Evolutionary conservation across 2,329 filamentous ascomycete species (phyloP).

Genomic region (Drechslerella dactyloides): DNA sequence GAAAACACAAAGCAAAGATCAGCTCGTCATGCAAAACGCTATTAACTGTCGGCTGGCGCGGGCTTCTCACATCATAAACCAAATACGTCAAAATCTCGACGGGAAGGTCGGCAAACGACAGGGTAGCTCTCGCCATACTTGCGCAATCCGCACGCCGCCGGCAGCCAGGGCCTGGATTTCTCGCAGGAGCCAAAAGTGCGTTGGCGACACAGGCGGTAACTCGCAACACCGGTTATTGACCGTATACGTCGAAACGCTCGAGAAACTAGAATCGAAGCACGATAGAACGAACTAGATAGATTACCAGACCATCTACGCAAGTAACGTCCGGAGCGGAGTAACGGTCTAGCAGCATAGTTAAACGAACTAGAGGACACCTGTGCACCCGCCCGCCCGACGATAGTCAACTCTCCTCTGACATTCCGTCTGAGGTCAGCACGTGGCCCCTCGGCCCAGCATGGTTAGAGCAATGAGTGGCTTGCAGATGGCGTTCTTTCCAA

Average conservation of each 20-base stretch:
- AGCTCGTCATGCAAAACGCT: neutral
- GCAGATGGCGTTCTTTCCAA: neutral
- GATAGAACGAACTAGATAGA: too few relatives aligned
- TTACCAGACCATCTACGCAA: too few relatives aligned
- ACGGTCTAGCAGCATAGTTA: neutral
- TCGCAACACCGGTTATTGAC: neutral
- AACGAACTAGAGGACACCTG: constrained; percentile 1
- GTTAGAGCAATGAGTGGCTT: neutral
- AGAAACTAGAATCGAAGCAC: too few relatives aligned
- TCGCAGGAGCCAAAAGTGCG: neutral
- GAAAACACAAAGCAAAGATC: neutral
- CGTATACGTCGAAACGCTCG: too few relatives aligned
- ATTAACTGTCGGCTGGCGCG: neutral
- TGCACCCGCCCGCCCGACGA: neutral
- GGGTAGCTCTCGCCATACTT: neutral
- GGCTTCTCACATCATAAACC: constrained; percentile 21
- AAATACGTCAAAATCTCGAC: constrained; percentile 31
- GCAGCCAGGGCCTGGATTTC: neutral
- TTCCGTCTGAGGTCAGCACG: constrained; percentile 6
- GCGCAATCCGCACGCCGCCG: neutral
- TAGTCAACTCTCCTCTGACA: neutral
- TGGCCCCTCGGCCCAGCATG: neutral
- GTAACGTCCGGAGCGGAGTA: neutral
- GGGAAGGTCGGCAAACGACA: constrained; percentile 23
- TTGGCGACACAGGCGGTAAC: neutral